Conservation (phyloP, 257 asterid genomes). For the Euphrasia confusa region DNA sequence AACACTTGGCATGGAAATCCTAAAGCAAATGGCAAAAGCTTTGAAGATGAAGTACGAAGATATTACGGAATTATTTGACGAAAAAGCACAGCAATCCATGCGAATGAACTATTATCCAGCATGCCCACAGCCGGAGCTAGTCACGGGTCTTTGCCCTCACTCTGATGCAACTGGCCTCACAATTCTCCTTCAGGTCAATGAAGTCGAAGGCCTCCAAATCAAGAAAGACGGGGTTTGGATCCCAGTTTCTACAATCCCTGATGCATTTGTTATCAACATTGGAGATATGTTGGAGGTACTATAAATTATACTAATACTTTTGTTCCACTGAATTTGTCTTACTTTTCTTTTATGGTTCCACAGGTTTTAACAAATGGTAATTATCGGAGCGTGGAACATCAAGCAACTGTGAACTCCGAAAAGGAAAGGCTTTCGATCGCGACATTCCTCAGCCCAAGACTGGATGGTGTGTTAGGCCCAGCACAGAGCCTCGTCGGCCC, state of each 20-base stretch:
- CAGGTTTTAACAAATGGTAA: constrained; percentile 46
- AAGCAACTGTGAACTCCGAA: constrained; percentile 33
- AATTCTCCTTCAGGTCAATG: constrained; percentile 39
- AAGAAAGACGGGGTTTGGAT: constrained; percentile 45
- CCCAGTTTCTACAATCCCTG: constrained; percentile 38
- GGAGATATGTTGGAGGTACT: constrained; percentile 48
- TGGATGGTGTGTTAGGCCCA: constrained; percentile 33
- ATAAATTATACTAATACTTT: too few relatives aligned
- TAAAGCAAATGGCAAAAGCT: constrained; percentile 34
- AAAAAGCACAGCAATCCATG: constrained; percentile 38
- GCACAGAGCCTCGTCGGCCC: constrained; percentile 35
- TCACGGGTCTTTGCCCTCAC: constrained; percentile 47
- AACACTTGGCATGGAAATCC: constrained; percentile 36
- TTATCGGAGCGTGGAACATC: constrained; percentile 49
- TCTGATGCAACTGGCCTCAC: constrained; percentile 43
- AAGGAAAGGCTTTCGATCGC: constrained; percentile 46
- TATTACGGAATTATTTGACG: constrained; percentile 28
- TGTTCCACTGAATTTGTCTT: too few relatives aligned
- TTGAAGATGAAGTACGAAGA: constrained; percentile 39
- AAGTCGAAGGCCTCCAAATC: constrained; percentile 44
- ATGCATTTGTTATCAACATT: constrained; percentile 44
- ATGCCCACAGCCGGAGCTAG: constrained; percentile 52
- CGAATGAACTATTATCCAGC: constrained; percentile 60
- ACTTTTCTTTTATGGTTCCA: neutral
- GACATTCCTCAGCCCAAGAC: constrained; percentile 29